Evolutionary conservation across 306 rosid species (phyloP).

Genomic region (Cucurbita argyrosperma): DNA sequence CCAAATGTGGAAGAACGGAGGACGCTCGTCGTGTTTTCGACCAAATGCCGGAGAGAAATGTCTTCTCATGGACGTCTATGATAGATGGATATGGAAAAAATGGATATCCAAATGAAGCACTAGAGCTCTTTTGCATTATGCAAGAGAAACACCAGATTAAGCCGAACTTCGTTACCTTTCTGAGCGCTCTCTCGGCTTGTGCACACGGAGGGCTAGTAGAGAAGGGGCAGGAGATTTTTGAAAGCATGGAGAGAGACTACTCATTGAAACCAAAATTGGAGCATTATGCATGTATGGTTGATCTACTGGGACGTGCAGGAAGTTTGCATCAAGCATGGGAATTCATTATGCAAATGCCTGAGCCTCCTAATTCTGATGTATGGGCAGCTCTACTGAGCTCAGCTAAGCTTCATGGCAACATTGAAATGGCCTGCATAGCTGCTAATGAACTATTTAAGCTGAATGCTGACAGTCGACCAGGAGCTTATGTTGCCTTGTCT

Average conservation of each 20-base stretch:
- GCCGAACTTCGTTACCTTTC: conserved; percentile 72
- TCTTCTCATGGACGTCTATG: conserved; percentile 92
- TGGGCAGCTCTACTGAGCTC: conserved; percentile 90
- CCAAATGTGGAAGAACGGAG: conserved; percentile 58
- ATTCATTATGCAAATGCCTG: conserved; percentile 49
- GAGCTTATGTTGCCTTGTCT: conserved; percentile 75
- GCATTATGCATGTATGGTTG: conserved; percentile 87
- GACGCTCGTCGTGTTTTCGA: conserved; percentile 57
- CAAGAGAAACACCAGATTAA: conserved; percentile 18
- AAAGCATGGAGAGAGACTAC: conserved; percentile 50
- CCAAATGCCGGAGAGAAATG: conserved; percentile 54
- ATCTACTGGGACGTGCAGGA: conserved; percentile 84
- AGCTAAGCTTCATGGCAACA: conserved; percentile 54
- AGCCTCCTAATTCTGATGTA: conserved; percentile 67
- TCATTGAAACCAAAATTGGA: conserved; percentile 60
- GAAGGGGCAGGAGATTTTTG: conserved; percentile 55
- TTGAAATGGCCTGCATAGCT: conserved; percentile 59
- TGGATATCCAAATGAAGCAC: conserved; percentile 57
- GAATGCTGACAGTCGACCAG: conserved; percentile 47
- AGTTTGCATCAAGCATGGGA: conserved; percentile 57
- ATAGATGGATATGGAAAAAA: conserved; percentile 90
- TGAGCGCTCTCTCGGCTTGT: conserved; percentile 74
- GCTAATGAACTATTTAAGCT: conserved; percentile 64
- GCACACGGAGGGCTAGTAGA: conserved; percentile 72
- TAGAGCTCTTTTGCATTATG: conserved; percentile 49